Evolutionary conservation across 495 filamentous ascomycete species (phyloP).

Genomic region (Lasiosphaeria ovina): DNA sequence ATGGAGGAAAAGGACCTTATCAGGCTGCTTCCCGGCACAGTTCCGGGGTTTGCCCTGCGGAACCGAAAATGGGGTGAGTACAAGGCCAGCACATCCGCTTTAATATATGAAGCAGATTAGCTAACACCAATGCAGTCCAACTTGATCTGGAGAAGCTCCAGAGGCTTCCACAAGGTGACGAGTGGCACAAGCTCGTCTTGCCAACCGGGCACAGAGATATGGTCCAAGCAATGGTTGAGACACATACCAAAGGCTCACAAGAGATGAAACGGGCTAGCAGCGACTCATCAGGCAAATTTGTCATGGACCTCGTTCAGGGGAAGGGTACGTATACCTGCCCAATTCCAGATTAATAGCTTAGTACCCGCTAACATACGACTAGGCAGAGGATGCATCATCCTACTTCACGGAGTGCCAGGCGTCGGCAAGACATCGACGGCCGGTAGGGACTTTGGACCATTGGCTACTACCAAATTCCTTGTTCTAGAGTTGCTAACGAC

Average conservation of each 20-base stretch:
- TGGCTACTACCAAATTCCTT: neutral
- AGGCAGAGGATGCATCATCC: conserved; percentile 44
- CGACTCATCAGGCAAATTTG: conserved; percentile 2
- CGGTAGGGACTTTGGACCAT: conserved; percentile 16
- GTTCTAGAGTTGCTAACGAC: neutral
- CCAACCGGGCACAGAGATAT: conserved; percentile 30
- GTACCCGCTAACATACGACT: conserved; percentile 22
- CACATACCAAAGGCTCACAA: conserved; percentile 18
- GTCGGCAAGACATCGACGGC: conserved; percentile 44
- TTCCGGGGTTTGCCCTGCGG: conserved; percentile 41
- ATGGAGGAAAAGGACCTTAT: conserved; percentile 24
- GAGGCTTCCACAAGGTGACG: conserved; percentile 20
- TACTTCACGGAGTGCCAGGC: conserved; percentile 47
- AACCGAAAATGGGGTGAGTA: conserved; percentile 39
- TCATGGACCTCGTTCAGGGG: conserved; percentile 18
- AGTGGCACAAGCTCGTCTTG: conserved; percentile 33
- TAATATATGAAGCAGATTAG: too few species aligned
- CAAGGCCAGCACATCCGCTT: neutral
- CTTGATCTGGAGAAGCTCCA: conserved; percentile 22
- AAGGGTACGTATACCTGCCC: conserved; percentile 21
- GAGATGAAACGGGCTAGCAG: too few species aligned
- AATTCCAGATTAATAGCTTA: too few species aligned
- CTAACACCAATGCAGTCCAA: conserved; percentile 15
- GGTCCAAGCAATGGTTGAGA: conserved; percentile 36
- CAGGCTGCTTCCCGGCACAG: conserved; percentile 34